Base-by-base conservation (phyloP, 805 yeast genomes). In the Saturnispora halmiae region DNA sequence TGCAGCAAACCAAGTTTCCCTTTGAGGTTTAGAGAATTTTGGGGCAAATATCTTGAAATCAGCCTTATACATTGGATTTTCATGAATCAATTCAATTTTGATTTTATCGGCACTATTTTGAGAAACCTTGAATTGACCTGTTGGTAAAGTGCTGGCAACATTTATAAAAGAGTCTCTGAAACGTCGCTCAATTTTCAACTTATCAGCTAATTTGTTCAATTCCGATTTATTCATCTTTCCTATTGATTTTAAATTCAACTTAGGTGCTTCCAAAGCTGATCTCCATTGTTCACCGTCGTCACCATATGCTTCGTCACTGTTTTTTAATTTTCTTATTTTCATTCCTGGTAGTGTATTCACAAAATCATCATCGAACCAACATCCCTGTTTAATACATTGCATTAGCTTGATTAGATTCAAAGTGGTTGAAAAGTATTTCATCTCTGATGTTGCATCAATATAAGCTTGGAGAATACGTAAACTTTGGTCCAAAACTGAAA, bases 391-490 rank as follows among this genome's bases (percentile, higher is more conserved):
- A 40, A 92, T 70, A 60, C 92, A 78, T 53, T 80, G 86, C 88
- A 90, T 80, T 36, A 83, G 63, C 47, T 67, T 67, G 27, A 90
- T 70, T 42, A 87, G 69, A 41, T 67, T 68, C 50, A 77, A 46
- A 0, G 79, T 85, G 0, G 85, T 73, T 4, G 69, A 55, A 34
- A 79, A 64, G 51, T 75, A 80, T 0, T 96, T 95, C 49, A 78
- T 54, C 51, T 90, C 96, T 2, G 95, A 76, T 1, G 92, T 78
- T 16, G 84, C 85, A 61, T 92, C 99, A 44, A 90, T 79, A 50
- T 74, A 81, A 0, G 97, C 96, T 56, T 92, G 98, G 40, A 88
- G 63, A 47, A 92, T 81, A 73, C 98, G 94, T 54, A 92, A 66
- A 6, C 94, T 77, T 63, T 92, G 98, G 55, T 94, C 99, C 43